Conservation (phyloP, 768 basidiomycete genomes). For the Rhodocollybia butyracea region DNA sequence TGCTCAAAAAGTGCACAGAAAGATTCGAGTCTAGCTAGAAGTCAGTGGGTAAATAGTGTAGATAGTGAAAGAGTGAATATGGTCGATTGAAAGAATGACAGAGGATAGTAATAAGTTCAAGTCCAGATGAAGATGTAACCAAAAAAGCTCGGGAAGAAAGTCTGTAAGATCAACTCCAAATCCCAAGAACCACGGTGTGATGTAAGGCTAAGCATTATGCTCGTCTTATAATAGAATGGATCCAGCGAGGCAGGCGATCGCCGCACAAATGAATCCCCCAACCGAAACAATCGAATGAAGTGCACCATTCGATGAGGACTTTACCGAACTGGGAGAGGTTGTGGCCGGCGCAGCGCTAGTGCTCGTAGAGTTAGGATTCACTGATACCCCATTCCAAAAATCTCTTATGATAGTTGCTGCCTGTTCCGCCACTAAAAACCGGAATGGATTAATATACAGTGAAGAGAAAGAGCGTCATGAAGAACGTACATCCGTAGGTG, state of each 20-base stretch:
- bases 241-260: neutral
- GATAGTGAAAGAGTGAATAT: slow-evolving; percentile 4
- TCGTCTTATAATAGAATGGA: too few relatives aligned
- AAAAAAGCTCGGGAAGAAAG: neutral
- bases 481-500: slow-evolving; percentile 19
- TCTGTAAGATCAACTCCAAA: neutral
- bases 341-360: slow-evolving; percentile 8
- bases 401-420: slow-evolving; percentile 35
- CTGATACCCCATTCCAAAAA: slow-evolving; percentile 9
- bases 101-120: neutral
- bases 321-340: neutral
- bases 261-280: neutral
- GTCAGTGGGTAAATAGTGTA: too few relatives aligned
- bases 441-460: too few relatives aligned
- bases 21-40: too few relatives aligned
- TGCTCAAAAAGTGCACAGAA: too few relatives aligned
- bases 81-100: neutral
- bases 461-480: too few relatives aligned
- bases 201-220: too few relatives aligned
- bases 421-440: slow-evolving; percentile 38
- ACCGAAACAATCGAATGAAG: neutral
- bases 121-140: neutral
- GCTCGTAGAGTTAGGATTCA: slow-evolving; percentile 11
- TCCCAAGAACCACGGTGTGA: too few relatives aligned
- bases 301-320: neutral